Evolutionary conservation across 129 eudicot genomes (phyloP), one percentile per base, ranked within the genome.

Genomic region (Arctium lappa): DNA sequence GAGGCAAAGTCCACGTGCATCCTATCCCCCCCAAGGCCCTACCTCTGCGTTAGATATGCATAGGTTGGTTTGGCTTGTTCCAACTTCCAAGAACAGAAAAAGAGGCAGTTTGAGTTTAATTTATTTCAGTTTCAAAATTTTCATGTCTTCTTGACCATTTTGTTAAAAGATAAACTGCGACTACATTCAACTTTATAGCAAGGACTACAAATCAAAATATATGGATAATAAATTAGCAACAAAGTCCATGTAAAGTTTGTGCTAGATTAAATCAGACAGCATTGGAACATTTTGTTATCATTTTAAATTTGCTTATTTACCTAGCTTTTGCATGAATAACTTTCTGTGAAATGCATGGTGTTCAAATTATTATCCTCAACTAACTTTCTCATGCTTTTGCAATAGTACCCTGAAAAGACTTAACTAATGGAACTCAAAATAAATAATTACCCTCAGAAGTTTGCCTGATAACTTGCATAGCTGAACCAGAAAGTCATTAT

Each of bases 401-500:
- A 10, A 69, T 31, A 70, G 13, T 10, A 71, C 44, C 30, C n/a
- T 37, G 76, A 72, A 72, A 16, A 72, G 6, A 73, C 30, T 12
- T 5, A 68, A 68, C 11, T 22, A 34, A 8, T 29, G 70, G 30
- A 48, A 88, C 22, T 30, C 40, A 31, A 60, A 29, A 65, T 18
- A 63, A 36, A 60, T n/a, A 13, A 46, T 84, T 85, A 92, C 98
- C 97, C 89, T 90, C 81, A 95, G 77, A 68, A 94, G 97, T 81
- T 94, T 94, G 83, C 98, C 98, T 7, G 97, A 76, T 74, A 85
- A 77, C 74, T 88, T 93, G 95, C 99, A 95, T 30, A 95, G 86
- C 93, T 95, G 92, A 77, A 91, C 74, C 76, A 95, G 95, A 82
- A 95, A 95, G 85, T 95, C 99, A 82, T 90, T 76, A 38, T 95